Evolutionary conservation across 139 green algal species (phyloP), one percentile per base, ranked within the genome.

Genomic region (Picochlorum sp.): DNA sequence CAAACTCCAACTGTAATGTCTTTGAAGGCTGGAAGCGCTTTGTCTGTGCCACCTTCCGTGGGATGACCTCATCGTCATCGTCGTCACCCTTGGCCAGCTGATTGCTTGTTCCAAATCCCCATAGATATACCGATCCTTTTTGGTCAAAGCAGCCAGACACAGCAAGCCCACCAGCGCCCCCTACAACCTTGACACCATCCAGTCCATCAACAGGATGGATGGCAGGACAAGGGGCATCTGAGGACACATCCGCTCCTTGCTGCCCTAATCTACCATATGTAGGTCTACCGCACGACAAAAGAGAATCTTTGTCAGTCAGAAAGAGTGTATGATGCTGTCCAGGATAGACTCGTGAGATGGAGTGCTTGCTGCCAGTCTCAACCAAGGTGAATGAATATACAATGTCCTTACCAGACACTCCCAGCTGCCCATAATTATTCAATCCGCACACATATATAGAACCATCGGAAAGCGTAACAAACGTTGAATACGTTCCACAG

Each of bases 361-460:
- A 45, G n/a, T 71, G 30, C 49, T 49, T 71, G 18, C 57, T n/a
- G 11, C 91, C 67, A 2, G 62, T 60, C 13, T 67, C 63, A 10
- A 90, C 79, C n/a, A 60, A 37, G 6, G 62, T 63, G 10, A 75
- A 75, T 1, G 67, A 41, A 23, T 52, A 76, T 41, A 73, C 41
- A 4, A 57, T 63, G 2, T n/a, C 70, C 57, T 28, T 51, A 23
- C 70, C 66, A 15, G 79, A 63, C 41, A 89, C 47, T 7, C 55
- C 88, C 24, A 97, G 79, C 81, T 97, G 90, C 10, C 84, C 85
- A 57, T 84, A 88, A 75, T 96, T 95, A 79, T 97, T 97, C 3
- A 96, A 77, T 15, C 90, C 90, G 72, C 83, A 94, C 1, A 73
- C 81, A 23, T 71, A 81, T 0, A 95, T 74, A 7, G 70, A 47